Evolutionary conservation across 257 asterid species (phyloP), one percentile per base, ranked within the genome.

Genomic region (Petunia axillaris): DNA sequence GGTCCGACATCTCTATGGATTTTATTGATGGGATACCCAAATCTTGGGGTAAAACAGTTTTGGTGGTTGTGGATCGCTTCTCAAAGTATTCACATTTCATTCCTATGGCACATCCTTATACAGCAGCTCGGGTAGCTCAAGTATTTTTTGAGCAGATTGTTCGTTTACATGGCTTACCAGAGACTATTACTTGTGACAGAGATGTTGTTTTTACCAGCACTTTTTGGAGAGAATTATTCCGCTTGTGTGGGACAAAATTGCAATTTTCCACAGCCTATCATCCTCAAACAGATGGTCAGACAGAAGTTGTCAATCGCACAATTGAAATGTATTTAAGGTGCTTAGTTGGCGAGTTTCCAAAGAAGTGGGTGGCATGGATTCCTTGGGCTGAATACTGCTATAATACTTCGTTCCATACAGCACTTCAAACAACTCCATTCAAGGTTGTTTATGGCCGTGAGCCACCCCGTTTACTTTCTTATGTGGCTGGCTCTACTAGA

Each of bases 1-100:
- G 64, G 64, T 57, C 62, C 15, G 63, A 74, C 36, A 76, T 76
- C 3, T 76, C 68, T 35, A 70, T 55, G 38, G 68, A 76, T 55
- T 76, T 76, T 39, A 53, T 55, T 25, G 80, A 76, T 0, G 68
- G 66, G 9, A 35, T 76, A 9, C 67, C 80, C 5, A 25, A 3
- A 16, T 43, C 50, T 13, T 9, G 16, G 35, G 76, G 57, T 35
- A 59, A 59, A 15, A 40, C 11, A 6, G 54, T 40, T 14, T 25
- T 62, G 13, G 6, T 62, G 10, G 48, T 78, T 1, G 74, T 76
- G 9, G 67, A 76, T 2, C 68, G 44, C 11, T 46, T 78, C 13
- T 78, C 71, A 1, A 78, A 78, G 9, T 59, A 40, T 44, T 44
- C 44, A 2, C 80, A 76, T 13, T 59, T 76, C 8, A 55, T 58